Percentiles rank a stretch among this genome's conserved stretches.
Evolutionary conservation across 768 basidiomycete species (phyloP).

Genomic region (Pholiota molesta): DNA sequence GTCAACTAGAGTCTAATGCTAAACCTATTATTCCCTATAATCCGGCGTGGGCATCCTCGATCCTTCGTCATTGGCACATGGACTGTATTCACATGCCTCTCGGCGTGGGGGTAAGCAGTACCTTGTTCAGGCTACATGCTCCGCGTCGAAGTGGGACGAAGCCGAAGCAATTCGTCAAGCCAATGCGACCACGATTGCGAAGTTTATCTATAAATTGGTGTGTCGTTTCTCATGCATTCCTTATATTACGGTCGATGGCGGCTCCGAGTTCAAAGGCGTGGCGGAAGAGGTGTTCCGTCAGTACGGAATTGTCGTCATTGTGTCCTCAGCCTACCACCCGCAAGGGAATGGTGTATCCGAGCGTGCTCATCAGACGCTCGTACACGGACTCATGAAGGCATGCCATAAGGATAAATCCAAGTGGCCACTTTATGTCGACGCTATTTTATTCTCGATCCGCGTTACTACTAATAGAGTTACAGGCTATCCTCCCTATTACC

Average conservation of each 20-base stretch:
- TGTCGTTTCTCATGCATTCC: conserved; percentile 24
- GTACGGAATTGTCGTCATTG: conserved; percentile 29
- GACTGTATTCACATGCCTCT: conserved; percentile 33
- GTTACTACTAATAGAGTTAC: no score
- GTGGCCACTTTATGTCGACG: no score
- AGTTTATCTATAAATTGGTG: no score
- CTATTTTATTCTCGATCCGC: no score
- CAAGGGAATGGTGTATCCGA: no score
- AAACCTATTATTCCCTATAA: conserved; percentile 25
- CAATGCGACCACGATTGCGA: conserved; percentile 20
- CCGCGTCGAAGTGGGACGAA: conserved; percentile 25
- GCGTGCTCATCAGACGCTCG: no score
- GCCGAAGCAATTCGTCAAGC: conserved; percentile 16
- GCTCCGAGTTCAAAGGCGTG: conserved; percentile 30
- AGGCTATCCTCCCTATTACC: conserved; percentile 32
- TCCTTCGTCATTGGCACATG: conserved; percentile 28
- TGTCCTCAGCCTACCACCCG: conserved; percentile 30
- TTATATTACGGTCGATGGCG: conserved; percentile 29
- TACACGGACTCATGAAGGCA: no score
- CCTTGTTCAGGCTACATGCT: conserved; percentile 29
- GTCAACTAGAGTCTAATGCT: conserved; percentile 27
- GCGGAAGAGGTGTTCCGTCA: conserved; percentile 22
- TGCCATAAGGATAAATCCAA: no score
- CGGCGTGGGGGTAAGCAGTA: conserved; percentile 24
- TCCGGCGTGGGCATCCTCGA: conserved; percentile 18